Evolutionary conservation across 768 basidiomycete species (phyloP).

Genomic region (Cystofilobasidium bisporidii): DNA sequence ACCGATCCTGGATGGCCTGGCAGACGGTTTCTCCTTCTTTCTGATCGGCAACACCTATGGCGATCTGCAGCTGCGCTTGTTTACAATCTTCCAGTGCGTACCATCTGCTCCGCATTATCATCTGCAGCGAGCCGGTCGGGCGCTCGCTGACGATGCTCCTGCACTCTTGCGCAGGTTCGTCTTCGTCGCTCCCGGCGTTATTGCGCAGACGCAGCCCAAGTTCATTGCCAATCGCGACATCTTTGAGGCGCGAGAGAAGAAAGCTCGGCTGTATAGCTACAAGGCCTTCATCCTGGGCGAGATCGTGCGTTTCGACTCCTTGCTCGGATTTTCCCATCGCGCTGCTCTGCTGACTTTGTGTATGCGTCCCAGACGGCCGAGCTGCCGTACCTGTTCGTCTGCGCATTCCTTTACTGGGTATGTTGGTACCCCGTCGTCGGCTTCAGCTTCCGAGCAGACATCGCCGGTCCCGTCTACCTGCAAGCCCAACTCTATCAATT

Average conservation of each 20-base stretch:
- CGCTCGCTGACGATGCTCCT: too few relatives aligned
- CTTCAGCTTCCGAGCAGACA: slow-evolving; percentile 33
- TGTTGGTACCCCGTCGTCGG: slow-evolving; percentile 33
- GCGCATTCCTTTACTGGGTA: slow-evolving; percentile 28
- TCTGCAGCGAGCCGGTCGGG: too few relatives aligned
- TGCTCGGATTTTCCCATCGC: too few relatives aligned
- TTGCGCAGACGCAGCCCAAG: slow-evolving; percentile 16
- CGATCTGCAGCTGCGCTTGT: slow-evolving; percentile 13
- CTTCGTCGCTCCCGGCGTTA: slow-evolving; percentile 23
- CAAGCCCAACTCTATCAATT: slow-evolving; percentile 38
- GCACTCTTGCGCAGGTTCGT: slow-evolving; percentile 2
- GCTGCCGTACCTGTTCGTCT: slow-evolving; percentile 33
- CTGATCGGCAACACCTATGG: slow-evolving; percentile 19
- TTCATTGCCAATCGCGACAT: slow-evolving; percentile 20
- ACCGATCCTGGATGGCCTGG: background rate
- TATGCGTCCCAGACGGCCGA: slow-evolving; percentile 25
- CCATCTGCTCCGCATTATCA: too few relatives aligned
- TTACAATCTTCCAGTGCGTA: slow-evolving; percentile 12
- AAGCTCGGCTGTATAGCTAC: slow-evolving; percentile 35
- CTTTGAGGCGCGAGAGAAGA: slow-evolving; percentile 32
- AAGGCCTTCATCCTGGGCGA: slow-evolving; percentile 34
- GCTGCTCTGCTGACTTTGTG: too few relatives aligned
- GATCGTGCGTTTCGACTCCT: slow-evolving; percentile 26
- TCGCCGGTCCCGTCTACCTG: slow-evolving; percentile 34
- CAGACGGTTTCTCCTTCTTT: slow-evolving; percentile 19